Evolutionary conservation across 2,329 filamentous ascomycete species (phyloP).

Genomic region (Stachybotrys chartarum): DNA sequence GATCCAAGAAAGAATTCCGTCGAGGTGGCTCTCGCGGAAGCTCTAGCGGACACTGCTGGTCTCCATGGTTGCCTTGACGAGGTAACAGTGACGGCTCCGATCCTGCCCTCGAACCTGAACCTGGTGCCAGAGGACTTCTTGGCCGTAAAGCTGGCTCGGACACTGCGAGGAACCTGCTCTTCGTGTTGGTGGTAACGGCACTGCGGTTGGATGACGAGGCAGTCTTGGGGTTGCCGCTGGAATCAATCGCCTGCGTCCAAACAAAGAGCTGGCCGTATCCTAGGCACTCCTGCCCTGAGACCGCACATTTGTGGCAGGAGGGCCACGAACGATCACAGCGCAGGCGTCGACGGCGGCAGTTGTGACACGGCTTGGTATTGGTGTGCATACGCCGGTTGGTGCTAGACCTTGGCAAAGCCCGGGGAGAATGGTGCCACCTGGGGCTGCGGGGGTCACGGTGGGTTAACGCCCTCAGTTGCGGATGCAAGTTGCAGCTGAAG

Average conservation of each 20-base stretch:
- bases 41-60: not conserved
- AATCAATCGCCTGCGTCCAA: slow-evolving; percentile 48
- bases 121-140: not conserved
- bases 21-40: not conserved
- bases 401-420: slow-evolving; percentile 7
- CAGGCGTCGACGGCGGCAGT: slow-evolving; percentile 53
- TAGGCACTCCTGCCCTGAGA: slow-evolving; percentile 49
- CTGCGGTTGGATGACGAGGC: not conserved
- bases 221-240: slow-evolving; percentile 35
- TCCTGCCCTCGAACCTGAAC: not conserved
- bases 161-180: not conserved
- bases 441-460: slow-evolving; percentile 7
- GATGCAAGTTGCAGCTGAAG: too few species aligned
- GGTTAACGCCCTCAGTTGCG: too few species aligned
- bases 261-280: slow-evolving; percentile 55
- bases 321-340: slow-evolving; percentile 56
- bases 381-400: slow-evolving; percentile 24
- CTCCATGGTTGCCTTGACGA: not conserved
- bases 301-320: slow-evolving; percentile 51
- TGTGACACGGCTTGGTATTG: slow-evolving; percentile 46
- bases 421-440: slow-evolving; percentile 6
- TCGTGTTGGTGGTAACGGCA: not conserved
- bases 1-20: not conserved
- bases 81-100: not conserved
- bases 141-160: not conserved